Evolutionary conservation across 345 rosid species (phyloP).

Genomic region (Aurinia saxatilis): DNA sequence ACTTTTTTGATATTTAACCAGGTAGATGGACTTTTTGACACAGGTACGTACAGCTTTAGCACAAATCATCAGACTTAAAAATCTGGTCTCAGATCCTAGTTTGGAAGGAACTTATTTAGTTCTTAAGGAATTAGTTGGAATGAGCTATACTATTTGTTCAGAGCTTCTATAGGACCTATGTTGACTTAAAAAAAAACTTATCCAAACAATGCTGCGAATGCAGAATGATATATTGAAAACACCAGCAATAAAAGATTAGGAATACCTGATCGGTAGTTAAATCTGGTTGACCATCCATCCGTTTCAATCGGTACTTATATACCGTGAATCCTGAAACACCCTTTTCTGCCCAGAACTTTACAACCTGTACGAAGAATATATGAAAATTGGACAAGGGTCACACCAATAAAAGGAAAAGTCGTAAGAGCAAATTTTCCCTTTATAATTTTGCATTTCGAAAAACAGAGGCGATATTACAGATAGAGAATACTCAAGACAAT

Average conservation of each 20-base stretch:
- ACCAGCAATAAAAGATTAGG: constrained; percentile 5
- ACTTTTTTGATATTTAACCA: no score
- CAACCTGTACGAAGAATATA: constrained; percentile 48
- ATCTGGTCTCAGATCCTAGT: no score
- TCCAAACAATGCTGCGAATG: neutral
- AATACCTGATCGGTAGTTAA: constrained; percentile 85
- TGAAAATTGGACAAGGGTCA: constrained; percentile 1
- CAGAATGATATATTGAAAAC: neutral
- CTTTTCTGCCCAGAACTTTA: constrained; percentile 74
- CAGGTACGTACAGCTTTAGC: no score
- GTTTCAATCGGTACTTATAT: constrained; percentile 57
- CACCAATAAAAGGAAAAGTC: neutral
- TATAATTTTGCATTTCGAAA: neutral
- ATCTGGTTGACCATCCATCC: constrained; percentile 70
- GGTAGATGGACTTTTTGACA: no score
- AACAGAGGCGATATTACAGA: neutral
- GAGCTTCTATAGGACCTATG: neutral
- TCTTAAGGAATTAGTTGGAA: neutral
- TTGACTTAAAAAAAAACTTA: neutral
- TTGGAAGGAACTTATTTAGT: no score
- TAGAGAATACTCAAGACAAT: neutral
- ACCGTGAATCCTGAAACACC: constrained; percentile 92
- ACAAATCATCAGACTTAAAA: no score
- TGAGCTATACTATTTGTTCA: neutral
- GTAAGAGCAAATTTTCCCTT: neutral